Conservation (phyloP, 1,284 basidiomycete species). For the Farysia itapuensis region DNA sequence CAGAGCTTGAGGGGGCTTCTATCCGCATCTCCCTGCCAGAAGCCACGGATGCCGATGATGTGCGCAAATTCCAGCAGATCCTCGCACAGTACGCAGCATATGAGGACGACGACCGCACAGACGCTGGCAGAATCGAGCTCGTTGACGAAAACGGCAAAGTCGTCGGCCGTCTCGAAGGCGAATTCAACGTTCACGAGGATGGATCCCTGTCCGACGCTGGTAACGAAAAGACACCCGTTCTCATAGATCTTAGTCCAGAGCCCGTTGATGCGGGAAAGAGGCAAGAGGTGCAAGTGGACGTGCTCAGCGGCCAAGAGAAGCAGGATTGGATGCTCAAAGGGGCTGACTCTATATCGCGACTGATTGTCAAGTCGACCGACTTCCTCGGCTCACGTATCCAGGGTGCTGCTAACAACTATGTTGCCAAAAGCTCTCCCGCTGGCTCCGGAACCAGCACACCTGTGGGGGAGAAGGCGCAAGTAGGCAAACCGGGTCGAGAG, state of each 20-base stretch:
- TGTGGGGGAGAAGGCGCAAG: conserved; percentile 13
- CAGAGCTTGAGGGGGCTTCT: conserved; percentile 39
- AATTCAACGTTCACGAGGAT: conserved; percentile 28
- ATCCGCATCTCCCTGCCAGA: conserved; percentile 27
- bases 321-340: conserved; percentile 41
- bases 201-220: conserved; percentile 31
- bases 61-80: conserved; percentile 36
- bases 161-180: conserved; percentile 31
- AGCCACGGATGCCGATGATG: conserved; percentile 4
- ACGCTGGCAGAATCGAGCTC: conserved; percentile 39
- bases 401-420: conserved; percentile 42
- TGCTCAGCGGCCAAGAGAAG: conserved; percentile 22
- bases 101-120: conserved; percentile 25
- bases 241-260: conserved; percentile 40
- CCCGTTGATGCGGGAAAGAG: conserved; percentile 10
- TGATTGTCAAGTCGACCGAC: conserved; percentile 50
- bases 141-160: conserved; percentile 47
- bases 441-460: conserved; percentile 16
- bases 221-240: conserved; percentile 44
- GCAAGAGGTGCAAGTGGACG: conserved; percentile 22
- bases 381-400: conserved; percentile 42
- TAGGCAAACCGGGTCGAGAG: conserved; percentile 4
- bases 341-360: conserved; percentile 50
- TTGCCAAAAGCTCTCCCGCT: conserved; percentile 17
- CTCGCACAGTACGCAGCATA: conserved; percentile 46